Conservation (phyloP, 768 basidiomycete species). For the Pseudohyphozyma bogoriensis region DNA sequence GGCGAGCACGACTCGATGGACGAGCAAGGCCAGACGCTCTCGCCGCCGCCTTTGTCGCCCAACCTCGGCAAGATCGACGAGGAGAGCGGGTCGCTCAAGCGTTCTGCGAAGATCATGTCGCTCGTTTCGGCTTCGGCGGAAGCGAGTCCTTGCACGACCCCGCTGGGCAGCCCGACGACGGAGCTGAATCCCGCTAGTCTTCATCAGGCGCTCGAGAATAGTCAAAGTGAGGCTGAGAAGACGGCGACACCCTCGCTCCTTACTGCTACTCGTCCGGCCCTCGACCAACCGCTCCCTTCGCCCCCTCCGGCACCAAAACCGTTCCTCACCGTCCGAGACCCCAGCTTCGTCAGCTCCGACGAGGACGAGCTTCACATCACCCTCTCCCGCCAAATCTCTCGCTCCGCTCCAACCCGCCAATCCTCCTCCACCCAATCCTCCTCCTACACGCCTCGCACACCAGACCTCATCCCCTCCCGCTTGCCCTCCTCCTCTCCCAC, state of each 20-base stretch:
- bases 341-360: background rate
- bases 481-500: background rate
- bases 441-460: background rate
- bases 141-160: background rate
- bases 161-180: background rate
- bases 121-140: background rate
- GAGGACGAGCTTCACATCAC: background rate
- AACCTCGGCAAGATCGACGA: slow-evolving; percentile 19
- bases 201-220: background rate
- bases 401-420: background rate
- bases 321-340: background rate
- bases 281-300: background rate
- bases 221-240: background rate
- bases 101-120: background rate
- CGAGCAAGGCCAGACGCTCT: background rate
- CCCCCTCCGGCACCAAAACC: background rate
- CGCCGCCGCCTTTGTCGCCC: slow-evolving; percentile 2
- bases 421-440: background rate
- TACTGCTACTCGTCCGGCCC: background rate
- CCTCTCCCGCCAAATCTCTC: background rate
- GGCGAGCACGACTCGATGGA: background rate
- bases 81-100: background rate
- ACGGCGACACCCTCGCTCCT: background rate
- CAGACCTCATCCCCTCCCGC: background rate
- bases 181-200: background rate